Percentiles rank a stretch among this genome's conserved stretches.
Conservation (phyloP, 2,329 filamentous ascomycete genomes). For the Penicillium olsonii region DNA sequence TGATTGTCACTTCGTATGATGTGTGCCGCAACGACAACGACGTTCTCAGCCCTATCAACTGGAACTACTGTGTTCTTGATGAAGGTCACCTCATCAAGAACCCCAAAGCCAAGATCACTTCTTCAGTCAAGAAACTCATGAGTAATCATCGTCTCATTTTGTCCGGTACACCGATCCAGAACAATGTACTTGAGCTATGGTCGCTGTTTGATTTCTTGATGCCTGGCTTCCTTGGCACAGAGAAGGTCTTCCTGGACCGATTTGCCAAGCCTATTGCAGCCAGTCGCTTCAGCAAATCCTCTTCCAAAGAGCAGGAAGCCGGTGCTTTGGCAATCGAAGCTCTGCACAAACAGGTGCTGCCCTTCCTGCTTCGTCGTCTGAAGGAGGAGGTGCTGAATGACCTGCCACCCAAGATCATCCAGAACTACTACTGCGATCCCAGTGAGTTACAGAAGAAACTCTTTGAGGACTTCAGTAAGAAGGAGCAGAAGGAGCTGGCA, state of each 20-base stretch:
- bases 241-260: constrained; percentile 94
- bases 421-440: constrained; percentile 98
- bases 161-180: constrained; percentile 95
- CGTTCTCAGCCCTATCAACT: constrained; percentile 75
- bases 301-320: constrained; percentile 96
- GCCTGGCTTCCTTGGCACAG: constrained; percentile 93
- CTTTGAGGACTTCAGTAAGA: constrained; percentile 95
- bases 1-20: constrained; percentile 97
- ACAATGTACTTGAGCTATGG: constrained; percentile 96
- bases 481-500: constrained; percentile 83
- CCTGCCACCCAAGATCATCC: constrained; percentile 93
- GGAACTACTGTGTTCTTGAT: constrained; percentile 97
- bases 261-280: constrained; percentile 95
- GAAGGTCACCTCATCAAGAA: constrained; percentile 99
- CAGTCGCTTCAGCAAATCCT: constrained; percentile 93
- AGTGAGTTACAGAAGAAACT: constrained; percentile 92
- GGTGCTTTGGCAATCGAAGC: constrained; percentile 95
- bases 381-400: constrained; percentile 98
- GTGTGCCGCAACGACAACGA: constrained; percentile 97
- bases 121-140: constrained; percentile 83
- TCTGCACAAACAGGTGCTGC: constrained; percentile 96
- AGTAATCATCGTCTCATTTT: constrained; percentile 96
- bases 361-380: constrained; percentile 90
- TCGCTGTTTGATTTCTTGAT: constrained; percentile 98
- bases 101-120: constrained; percentile 91